Conservation (phyloP, 495 filamentous ascomycete genomes). For the Barbatosphaeria neglecta region DNA sequence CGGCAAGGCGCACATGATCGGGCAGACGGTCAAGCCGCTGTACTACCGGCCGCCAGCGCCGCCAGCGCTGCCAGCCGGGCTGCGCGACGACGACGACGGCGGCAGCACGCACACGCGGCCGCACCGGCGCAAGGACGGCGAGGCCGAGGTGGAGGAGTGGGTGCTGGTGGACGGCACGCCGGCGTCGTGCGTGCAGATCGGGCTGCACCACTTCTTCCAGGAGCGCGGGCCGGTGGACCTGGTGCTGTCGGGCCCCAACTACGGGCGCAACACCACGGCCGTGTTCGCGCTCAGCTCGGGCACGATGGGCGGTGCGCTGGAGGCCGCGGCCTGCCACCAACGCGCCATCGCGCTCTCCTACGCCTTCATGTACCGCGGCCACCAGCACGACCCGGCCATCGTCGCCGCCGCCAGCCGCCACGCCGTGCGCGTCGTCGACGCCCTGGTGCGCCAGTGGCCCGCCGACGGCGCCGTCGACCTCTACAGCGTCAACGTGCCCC, state of each 20-base stretch:
- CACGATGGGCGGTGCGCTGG: conserved; percentile 83
- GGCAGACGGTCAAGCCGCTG: conserved; percentile 70
- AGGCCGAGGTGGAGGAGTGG: conserved; percentile 70
- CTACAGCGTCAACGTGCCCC: conserved; percentile 78
- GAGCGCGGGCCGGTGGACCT: conserved; percentile 70
- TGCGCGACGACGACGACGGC: conserved; percentile 36
- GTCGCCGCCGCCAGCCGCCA: conserved; percentile 63
- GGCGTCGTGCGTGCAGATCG: conserved; percentile 81
- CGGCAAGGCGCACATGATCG: conserved; percentile 89
- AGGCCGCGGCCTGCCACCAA: conserved; percentile 73
- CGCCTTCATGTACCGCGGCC: conserved; percentile 71
- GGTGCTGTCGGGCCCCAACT: conserved; percentile 86
- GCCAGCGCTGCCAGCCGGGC: conserved; percentile 30
- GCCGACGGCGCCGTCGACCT: conserved; percentile 54
- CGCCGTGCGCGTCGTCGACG: conserved; percentile 63
- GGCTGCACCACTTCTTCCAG: conserved; percentile 74
- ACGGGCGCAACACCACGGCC: conserved; percentile 86
- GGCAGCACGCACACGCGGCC: conserved; percentile 51
- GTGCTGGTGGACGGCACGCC: conserved; percentile 82
- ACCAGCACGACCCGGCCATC: conserved; percentile 52
- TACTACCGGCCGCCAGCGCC: conserved; percentile 65
- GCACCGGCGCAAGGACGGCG: conserved; percentile 16
- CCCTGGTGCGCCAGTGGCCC: conserved; percentile 64
- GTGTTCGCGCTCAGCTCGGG: conserved; percentile 83
- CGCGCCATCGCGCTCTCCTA: conserved; percentile 74